Conservation (phyloP, 139 green algal species). For the Picochlorum sp. region DNA sequence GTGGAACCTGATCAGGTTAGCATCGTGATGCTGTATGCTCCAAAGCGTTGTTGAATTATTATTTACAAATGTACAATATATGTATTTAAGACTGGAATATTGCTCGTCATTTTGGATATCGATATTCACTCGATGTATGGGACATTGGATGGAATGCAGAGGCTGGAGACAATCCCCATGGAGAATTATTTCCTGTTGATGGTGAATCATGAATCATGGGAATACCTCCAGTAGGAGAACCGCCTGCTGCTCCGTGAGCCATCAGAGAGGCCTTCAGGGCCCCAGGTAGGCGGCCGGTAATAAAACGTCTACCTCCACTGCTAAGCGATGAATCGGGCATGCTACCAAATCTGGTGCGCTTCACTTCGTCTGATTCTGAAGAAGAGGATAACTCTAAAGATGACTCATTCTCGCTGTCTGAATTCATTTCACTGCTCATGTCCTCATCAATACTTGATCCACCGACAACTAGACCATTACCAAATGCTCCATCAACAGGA, state of each 20-base stretch:
- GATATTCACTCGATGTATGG: no score
- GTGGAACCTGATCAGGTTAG: no score
- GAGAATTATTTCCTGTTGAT: neutral
- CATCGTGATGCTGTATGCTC: no score
- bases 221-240: neutral
- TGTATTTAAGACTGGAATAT: no score
- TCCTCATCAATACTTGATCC: neutral
- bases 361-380: constrained; percentile 2
- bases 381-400: neutral
- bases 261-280: constrained; percentile 5
- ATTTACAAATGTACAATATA: no score
- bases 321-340: constrained; percentile 13
- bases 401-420: neutral
- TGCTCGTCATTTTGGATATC: no score
- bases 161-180: neutral
- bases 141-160: neutral
- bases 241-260: neutral
- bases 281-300: neutral
- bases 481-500: neutral
- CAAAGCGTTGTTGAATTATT: no score
- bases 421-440: neutral
- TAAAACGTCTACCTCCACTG: neutral
- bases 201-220: neutral
- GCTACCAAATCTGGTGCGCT: constrained; percentile 13
- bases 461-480: neutral